Evolutionary conservation across 2,329 filamentous ascomycete species (phyloP).

Genomic region (Parafenestella ontariensis): DNA sequence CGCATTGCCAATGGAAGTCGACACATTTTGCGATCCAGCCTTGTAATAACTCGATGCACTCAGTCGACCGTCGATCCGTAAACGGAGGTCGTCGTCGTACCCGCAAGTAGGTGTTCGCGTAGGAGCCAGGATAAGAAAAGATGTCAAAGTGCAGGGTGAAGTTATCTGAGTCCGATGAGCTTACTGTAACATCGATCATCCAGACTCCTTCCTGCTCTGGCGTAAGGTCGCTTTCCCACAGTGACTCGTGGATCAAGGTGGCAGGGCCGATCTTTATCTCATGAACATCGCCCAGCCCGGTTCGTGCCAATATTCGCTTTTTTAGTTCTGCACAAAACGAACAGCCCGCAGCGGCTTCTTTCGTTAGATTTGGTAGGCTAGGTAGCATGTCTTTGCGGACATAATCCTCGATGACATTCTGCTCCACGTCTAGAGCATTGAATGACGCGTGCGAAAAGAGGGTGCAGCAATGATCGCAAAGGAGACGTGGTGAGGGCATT

Average conservation of each 20-base stretch:
- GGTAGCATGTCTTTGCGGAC: conserved; percentile 1
- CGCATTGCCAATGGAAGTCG: neutral
- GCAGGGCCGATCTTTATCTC: neutral
- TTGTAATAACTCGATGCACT: neutral
- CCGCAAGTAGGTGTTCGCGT: no score
- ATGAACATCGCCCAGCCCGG: no score
- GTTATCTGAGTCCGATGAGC: neutral
- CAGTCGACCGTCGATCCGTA: neutral
- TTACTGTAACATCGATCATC: neutral
- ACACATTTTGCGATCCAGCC: conserved; percentile 1
- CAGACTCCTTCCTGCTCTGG: conserved; percentile 3
- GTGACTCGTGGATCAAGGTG: conserved; percentile 2
- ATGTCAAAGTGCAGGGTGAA: neutral
- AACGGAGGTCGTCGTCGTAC: no score
- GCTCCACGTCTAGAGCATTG: conserved; percentile 1
- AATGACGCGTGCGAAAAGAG: neutral
- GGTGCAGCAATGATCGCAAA: no score
- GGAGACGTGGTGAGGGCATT: no score
- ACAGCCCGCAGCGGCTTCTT: neutral
- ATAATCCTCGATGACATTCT: neutral
- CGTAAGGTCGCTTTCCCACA: conserved; percentile 1
- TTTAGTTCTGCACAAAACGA: neutral
- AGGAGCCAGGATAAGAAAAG: no score
- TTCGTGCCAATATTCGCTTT: no score
- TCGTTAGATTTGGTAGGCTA: neutral